Base-by-base conservation (phyloP, 2,329 filamentous ascomycete species). In the Talaromyces sp. region DNA sequence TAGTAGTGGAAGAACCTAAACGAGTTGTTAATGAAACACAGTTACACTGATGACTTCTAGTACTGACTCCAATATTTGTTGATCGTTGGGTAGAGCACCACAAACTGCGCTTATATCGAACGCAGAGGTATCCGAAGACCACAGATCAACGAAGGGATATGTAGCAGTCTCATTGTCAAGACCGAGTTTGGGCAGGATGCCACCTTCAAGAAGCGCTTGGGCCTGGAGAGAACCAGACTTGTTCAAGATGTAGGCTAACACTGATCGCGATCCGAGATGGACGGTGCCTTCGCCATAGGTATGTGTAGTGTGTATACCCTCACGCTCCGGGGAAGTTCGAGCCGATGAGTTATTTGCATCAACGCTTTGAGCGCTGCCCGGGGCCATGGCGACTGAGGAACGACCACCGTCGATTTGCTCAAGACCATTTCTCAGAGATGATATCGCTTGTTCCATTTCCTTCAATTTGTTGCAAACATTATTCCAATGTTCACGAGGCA, bases 111-210 rank as follows among this genome's bases (percentile, higher is more conserved):
- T 83, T 5, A 86, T 81, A 70, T 86, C 83, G 67, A 84, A 81
- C 6, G 85, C 79, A 1, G 84, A 86, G 59, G 84, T 85, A 64
- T 87, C 85, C 1, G 85, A 85, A 6, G 86, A 87, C 86, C 86
- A 89, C 2, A 89, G 75, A 70, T 88, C 86, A 33, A 89, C 85
- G 69, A 89, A 89, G 7, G 86, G 86, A 70, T 89, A 89, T 9
- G 86, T 88, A 3, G 85, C 85, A 43, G 83, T 86, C 70, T 88
- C 86, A 69, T 89, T 88, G 70, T 88, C 86, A 39, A 89, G 78
- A 2, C 86, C 86, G 64, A 89, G 81, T 63, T 88, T 84, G 0
- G 86, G 86, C 25, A 89, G 74, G 68, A 89, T 86, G 56, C 84
- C 86, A 69, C 86, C 86, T 68, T 87, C 85, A 52, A 88, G 74